A percentile compares a stretch with the other conserved stretches of the same genome.
Evolutionary conservation across 306 rosid species (phyloP).

Genomic region (Glycyrrhiza uralensis): DNA sequence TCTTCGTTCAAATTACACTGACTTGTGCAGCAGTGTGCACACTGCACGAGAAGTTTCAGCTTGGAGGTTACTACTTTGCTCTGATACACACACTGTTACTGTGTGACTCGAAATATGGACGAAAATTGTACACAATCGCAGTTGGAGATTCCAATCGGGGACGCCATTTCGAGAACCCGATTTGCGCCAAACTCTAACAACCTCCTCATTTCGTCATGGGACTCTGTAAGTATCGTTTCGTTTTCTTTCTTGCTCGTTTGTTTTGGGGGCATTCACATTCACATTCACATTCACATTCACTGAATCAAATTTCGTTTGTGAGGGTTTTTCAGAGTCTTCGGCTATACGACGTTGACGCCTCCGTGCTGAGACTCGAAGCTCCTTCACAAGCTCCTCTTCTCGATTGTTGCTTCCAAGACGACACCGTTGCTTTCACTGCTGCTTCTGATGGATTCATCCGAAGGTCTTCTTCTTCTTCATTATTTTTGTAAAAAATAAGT

Average conservation of each 20-base stretch:
- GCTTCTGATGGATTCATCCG: constrained; percentile 64
- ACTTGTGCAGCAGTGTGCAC: too few species aligned
- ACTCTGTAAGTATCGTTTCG: constrained; percentile 41
- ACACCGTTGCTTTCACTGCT: constrained; percentile 51
- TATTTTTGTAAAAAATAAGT: neutral
- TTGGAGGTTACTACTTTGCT: neutral
- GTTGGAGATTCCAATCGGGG: constrained; percentile 40
- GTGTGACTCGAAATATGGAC: constrained; percentile 23
- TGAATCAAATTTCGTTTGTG: neutral
- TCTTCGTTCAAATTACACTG: neutral
- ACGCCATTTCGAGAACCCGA: constrained; percentile 55
- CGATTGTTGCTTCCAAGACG: constrained; percentile 70
- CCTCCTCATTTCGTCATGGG: constrained; percentile 86
- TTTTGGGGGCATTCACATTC: neutral
- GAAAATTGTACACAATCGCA: constrained; percentile 24
- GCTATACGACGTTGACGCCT: constrained; percentile 58
- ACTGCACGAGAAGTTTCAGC: neutral
- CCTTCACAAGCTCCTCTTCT: constrained; percentile 59
- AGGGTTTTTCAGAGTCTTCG: constrained; percentile 52
- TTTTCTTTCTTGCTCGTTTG: neutral
- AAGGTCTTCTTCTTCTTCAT: constrained; percentile 47
- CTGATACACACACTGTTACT: neutral
- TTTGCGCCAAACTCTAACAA: constrained; percentile 65
- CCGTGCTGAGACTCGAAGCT: constrained; percentile 47
- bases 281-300: too few species aligned